These are phyloP conservation scores for Debaryomyces psychrophilus DNA, from an alignment of 1,139 yeast species.

Conservation along the genomic window DNA sequence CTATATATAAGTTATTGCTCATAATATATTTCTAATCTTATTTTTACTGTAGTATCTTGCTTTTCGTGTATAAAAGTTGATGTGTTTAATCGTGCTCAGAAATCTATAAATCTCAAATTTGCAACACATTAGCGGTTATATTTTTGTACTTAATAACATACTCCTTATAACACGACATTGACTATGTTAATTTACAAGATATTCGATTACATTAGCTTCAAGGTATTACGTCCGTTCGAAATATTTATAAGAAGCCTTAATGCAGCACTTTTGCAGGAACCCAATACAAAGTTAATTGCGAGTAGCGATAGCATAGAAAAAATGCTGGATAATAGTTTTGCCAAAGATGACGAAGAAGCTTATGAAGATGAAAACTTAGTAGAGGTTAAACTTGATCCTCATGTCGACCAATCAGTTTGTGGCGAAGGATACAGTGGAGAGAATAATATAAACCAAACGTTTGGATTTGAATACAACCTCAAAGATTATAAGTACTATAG, in stretches of 20 bases:
- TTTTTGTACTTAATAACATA: background rate
- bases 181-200: background rate
- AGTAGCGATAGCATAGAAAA: background rate
- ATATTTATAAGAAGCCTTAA: slow-evolving; percentile 3
- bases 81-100: background rate
- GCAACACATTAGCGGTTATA: slow-evolving; percentile 7
- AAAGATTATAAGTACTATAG: background rate
- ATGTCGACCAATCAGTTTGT: too few species aligned
- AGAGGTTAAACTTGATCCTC: background rate
- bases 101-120: slow-evolving; percentile 3
- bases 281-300: slow-evolving; percentile 1
- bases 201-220: background rate
- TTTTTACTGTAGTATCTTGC: background rate
- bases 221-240: background rate
- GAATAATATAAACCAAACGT: background rate
- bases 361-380: background rate
- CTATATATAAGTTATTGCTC: slow-evolving; percentile 3
- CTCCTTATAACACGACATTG: background rate
- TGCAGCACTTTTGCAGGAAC: slow-evolving; percentile 3
- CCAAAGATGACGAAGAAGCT: background rate
- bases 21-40: slow-evolving; percentile 2
- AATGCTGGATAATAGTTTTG: background rate
- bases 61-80: background rate
- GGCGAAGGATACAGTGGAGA: background rate
- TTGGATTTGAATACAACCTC: background rate